Conservation (phyloP, 495 filamentous ascomycete species). For the Aspergillus funiculosus region DNA sequence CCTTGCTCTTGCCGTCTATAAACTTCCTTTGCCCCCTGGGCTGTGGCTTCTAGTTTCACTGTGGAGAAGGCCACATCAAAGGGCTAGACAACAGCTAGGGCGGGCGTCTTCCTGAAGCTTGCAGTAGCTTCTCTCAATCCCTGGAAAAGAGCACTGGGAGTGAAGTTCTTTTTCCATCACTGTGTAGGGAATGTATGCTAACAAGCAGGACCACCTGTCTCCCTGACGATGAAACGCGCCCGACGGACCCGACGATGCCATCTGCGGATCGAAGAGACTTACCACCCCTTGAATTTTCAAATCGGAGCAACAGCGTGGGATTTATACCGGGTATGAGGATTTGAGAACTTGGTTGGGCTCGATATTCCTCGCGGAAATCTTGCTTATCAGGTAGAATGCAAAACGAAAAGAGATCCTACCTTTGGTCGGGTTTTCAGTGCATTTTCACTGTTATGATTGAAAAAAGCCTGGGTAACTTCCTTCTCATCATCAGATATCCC, state of each 20-base stretch:
- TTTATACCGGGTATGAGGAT: background rate
- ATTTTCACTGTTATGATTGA: constrained; percentile 57
- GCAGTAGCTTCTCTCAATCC: too few species aligned
- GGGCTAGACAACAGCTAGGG: too few species aligned
- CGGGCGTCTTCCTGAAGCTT: too few species aligned
- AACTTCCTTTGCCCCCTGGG: too few species aligned
- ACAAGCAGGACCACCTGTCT: background rate
- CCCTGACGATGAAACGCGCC: background rate
- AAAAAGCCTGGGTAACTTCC: constrained; percentile 62
- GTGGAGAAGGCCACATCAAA: too few species aligned
- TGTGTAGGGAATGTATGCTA: background rate
- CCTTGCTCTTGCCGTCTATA: too few species aligned
- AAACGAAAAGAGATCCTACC: constrained; percentile 42
- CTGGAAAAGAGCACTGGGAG: background rate
- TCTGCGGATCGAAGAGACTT: background rate
- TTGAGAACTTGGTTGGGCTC: background rate
- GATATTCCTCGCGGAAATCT: background rate
- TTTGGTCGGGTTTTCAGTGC: constrained; percentile 82
- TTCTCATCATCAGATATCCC: constrained; percentile 50
- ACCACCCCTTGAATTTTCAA: background rate
- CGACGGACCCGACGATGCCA: background rate
- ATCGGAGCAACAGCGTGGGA: background rate
- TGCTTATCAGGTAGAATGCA: background rate
- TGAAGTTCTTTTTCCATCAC: background rate
- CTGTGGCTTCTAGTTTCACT: too few species aligned